phyloP scores from a whole-genome alignment of 2,329 filamentous ascomycete genomes.

The Raffaelea arxii region DNA sequence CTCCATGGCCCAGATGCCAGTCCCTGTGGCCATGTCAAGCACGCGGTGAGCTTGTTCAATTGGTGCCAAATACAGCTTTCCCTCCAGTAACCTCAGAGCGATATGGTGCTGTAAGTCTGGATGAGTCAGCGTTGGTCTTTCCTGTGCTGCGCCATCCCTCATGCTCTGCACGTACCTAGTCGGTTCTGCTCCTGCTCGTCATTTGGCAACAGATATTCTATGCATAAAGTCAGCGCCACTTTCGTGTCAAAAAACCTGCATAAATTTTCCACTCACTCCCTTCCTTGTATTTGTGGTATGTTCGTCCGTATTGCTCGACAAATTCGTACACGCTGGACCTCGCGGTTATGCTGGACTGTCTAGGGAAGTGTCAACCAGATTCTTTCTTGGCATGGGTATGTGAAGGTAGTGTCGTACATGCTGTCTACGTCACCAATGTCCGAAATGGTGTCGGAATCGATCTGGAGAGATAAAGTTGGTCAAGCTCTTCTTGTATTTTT shows the following conservation, averaged over 20 bases:
- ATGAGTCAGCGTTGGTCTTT: conserved; percentile 23
- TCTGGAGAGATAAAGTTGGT: background rate
- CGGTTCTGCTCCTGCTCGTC: conserved; percentile 16
- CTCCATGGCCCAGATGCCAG: conserved; percentile 53
- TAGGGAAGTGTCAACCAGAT: background rate
- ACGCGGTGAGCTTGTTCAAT: conserved; percentile 23
- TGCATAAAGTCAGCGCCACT: background rate
- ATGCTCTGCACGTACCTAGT: conserved; percentile 9
- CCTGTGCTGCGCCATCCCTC: background rate
- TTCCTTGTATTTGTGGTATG: conserved; percentile 7
- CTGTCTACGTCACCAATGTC: background rate
- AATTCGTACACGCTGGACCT: conserved; percentile 4
- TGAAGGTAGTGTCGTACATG: background rate
- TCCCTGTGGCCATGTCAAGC: conserved; percentile 35
- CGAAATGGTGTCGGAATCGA: conserved; percentile 5
- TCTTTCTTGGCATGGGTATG: background rate
- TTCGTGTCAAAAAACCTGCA: background rate
- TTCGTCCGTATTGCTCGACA: conserved; percentile 6
- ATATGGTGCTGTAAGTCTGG: conserved; percentile 27
- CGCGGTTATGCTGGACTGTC: conserved; percentile 1
- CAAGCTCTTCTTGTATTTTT: background rate
- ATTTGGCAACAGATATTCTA: conserved; percentile 12
- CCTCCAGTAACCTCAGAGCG: conserved; percentile 22
- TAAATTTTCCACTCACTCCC: conserved; percentile 2
- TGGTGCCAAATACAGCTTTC: conserved; percentile 34